Evolutionary conservation across 1,284 basidiomycete genomes (phyloP).

Genomic region (Papiliotrema flavescens): DNA sequence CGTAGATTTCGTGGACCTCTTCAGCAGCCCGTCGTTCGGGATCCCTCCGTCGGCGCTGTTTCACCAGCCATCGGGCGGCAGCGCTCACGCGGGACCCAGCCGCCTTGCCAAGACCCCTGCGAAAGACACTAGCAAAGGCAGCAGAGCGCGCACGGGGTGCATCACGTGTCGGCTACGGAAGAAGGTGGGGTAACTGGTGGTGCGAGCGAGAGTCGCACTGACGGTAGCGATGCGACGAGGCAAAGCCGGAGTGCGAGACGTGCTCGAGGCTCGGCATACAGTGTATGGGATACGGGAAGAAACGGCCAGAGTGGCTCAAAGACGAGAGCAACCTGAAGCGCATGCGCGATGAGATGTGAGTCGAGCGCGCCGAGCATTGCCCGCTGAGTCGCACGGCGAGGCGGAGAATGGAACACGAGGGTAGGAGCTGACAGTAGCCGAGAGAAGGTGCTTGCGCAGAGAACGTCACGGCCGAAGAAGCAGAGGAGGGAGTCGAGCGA

Average conservation of each 20-base stretch:
- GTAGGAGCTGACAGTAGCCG: neutral
- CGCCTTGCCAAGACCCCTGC: too few relatives aligned
- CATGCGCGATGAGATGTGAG: constrained; percentile 1
- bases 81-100: too few relatives aligned
- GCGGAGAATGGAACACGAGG: neutral
- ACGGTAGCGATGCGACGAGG: constrained; percentile 72
- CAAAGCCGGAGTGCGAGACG: constrained; percentile 63
- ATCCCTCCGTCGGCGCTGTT: neutral
- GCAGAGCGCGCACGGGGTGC: constrained; percentile 8
- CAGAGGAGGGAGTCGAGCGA: neutral
- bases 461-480: neutral
- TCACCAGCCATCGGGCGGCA: neutral
- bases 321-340: constrained; percentile 2
- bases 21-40: neutral
- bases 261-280: constrained; percentile 73
- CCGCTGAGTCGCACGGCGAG: too few relatives aligned
- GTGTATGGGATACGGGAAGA: constrained; percentile 74
- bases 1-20: neutral
- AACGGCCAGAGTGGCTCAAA: constrained; percentile 77
- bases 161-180: constrained; percentile 14
- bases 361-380: too few relatives aligned
- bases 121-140: neutral
- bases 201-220: constrained; percentile 1
- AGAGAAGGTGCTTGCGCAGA: neutral
- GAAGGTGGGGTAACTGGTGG: constrained; percentile 2